Conservation (phyloP, 2,329 filamentous ascomycete genomes). For the Simplicillium sp. region DNA sequence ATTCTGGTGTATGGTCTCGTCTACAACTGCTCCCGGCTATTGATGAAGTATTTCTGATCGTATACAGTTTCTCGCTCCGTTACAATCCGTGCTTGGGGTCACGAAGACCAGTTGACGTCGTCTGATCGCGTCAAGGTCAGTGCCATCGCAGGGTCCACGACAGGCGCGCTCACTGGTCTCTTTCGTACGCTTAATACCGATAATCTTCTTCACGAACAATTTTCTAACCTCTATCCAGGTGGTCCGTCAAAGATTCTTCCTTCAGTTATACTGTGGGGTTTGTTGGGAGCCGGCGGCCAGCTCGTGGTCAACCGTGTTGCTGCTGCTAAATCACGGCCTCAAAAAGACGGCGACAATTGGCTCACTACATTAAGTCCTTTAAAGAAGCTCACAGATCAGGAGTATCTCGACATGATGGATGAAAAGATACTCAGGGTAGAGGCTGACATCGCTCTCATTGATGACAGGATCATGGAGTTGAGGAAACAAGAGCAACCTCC, state of each 20-base stretch:
- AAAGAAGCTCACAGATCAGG: constrained; percentile 58
- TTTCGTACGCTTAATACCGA: constrained; percentile 31
- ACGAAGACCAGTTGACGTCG: constrained; percentile 41
- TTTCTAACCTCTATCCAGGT: constrained; percentile 24
- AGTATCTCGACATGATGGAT: constrained; percentile 61
- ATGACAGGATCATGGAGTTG: constrained; percentile 56
- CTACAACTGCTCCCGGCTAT: background rate
- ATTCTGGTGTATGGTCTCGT: constrained; percentile 56
- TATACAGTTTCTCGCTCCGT: constrained; percentile 36
- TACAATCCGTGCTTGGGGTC: constrained; percentile 37
- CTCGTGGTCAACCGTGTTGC: constrained; percentile 22
- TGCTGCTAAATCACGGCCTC: constrained; percentile 12
- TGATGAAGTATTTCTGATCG: background rate
- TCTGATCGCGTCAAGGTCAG: constrained; percentile 58
- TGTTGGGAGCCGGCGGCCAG: constrained; percentile 30
- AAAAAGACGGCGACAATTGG: constrained; percentile 31
- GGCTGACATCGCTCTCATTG: constrained; percentile 67
- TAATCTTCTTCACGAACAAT: background rate
- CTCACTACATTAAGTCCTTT: constrained; percentile 65
- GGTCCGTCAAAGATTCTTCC: constrained; percentile 44
- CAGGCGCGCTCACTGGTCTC: constrained; percentile 50
- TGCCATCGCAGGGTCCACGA: constrained; percentile 59
- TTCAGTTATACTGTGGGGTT: constrained; percentile 37
- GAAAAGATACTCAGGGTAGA: constrained; percentile 65
- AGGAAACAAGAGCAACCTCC: constrained; percentile 7